Evolutionary conservation across 768 basidiomycete species (phyloP).

Genomic region (Crassisporium funariophilum): DNA sequence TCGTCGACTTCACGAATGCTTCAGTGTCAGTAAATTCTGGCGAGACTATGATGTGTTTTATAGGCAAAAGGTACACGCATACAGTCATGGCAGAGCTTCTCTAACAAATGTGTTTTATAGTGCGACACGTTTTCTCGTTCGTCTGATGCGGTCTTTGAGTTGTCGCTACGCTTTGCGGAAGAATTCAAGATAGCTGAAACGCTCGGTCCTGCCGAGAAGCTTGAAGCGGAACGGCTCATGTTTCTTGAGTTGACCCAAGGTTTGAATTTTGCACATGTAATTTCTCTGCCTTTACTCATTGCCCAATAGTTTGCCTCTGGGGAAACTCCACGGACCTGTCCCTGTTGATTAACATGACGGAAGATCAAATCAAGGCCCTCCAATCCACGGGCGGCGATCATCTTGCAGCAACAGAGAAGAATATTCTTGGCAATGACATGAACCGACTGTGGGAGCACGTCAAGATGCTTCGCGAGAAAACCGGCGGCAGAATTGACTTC

Average conservation of each 20-base stretch:
- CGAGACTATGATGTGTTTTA: slow-evolving; percentile 93
- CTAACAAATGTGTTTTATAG: slow-evolving; percentile 32
- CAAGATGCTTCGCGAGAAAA: slow-evolving; percentile 65
- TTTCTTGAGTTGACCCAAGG: slow-evolving; percentile 94
- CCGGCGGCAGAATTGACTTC: slow-evolving; percentile 78
- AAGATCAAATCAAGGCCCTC: slow-evolving; percentile 95
- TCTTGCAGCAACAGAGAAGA: slow-evolving; percentile 94
- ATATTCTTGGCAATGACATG: slow-evolving; percentile 89
- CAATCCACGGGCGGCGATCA: slow-evolving; percentile 97
- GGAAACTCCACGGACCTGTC: slow-evolving; percentile 97
- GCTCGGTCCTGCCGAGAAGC: slow-evolving; percentile 52
- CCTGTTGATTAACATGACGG: slow-evolving; percentile 95
- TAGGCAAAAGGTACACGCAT: slow-evolving; percentile 72
- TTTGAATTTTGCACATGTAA: slow-evolving; percentile 31
- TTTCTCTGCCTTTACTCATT: neutral
- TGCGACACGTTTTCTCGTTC: slow-evolving; percentile 97
- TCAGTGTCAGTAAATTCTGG: slow-evolving; percentile 91
- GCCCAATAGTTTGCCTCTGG: slow-evolving; percentile 83
- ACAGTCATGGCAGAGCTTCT: neutral
- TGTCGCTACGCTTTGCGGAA: slow-evolving; percentile 89
- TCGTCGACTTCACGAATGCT: slow-evolving; percentile 89
- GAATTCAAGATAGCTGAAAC: slow-evolving; percentile 68
- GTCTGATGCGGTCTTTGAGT: slow-evolving; percentile 87
- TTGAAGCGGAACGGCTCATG: slow-evolving; percentile 79
- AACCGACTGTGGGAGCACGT: slow-evolving; percentile 72